Percentiles rank a stretch among this genome's conserved stretches.
phyloP scores from a whole-genome alignment of 2,329 filamentous ascomycete genomes.

The Grosmannia serpens region DNA sequence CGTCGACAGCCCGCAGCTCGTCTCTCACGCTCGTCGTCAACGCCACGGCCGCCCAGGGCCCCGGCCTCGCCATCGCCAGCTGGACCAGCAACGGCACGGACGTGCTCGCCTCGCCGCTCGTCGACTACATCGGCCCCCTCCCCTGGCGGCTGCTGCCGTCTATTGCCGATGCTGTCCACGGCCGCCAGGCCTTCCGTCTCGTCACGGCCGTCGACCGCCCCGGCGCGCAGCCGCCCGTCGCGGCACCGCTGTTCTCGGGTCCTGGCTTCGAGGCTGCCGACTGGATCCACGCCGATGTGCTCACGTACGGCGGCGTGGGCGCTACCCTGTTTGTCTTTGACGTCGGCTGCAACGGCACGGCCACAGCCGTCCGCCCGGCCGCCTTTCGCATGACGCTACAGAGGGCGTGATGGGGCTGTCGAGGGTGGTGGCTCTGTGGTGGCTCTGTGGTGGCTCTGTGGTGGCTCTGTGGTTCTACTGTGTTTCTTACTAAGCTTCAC shows the following conservation, averaged over 20 bases:
- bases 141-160: constrained; percentile 14
- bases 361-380: neutral
- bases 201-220: constrained; percentile 22
- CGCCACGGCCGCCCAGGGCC: constrained; percentile 13
- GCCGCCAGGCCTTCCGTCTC: constrained; percentile 22
- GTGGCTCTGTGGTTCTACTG: too few relatives aligned
- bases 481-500: too few relatives aligned
- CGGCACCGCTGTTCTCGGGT: neutral
- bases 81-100: constrained; percentile 30
- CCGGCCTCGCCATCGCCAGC: constrained; percentile 25
- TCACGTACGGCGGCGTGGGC: neutral
- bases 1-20: constrained; percentile 22
- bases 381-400: neutral
- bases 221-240: neutral
- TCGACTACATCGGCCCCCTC: constrained; percentile 6
- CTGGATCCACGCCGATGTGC: constrained; percentile 23
- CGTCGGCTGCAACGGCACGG: neutral
- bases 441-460: too few relatives aligned
- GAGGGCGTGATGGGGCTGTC: constrained; percentile 37
- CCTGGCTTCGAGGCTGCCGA: neutral
- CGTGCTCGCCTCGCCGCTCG: constrained; percentile 16
- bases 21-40: constrained; percentile 26
- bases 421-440: too few relatives aligned
- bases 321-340: neutral
- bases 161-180: constrained; percentile 24